Conservation (phyloP, 2,329 filamentous ascomycete species). For the Fusarium poae region DNA sequence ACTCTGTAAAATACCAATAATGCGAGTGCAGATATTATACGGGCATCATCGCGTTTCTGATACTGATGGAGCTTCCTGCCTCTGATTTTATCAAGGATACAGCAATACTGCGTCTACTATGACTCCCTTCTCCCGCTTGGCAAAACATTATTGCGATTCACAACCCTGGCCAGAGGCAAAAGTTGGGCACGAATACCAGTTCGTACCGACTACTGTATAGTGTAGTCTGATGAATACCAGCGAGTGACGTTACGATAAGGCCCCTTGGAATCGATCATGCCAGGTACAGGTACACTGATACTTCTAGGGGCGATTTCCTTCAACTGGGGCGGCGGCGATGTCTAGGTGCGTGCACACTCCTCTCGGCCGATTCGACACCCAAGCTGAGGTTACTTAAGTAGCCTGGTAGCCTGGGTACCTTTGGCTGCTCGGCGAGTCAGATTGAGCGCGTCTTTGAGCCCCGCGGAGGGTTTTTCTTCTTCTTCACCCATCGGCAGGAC, state of each 20-base stretch:
- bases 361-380: conserved; percentile 42
- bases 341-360: conserved; percentile 27
- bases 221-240: conserved; percentile 11
- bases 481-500: conserved; percentile 15
- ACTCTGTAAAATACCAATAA: background rate
- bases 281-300: conserved; percentile 22
- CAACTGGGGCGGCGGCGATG: conserved; percentile 8
- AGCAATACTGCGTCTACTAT: background rate
- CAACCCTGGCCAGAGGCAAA: conserved; percentile 34
- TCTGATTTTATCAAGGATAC: background rate
- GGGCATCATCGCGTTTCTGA: background rate
- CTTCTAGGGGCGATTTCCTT: conserved; percentile 14
- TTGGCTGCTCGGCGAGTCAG: conserved; percentile 43
- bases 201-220: conserved; percentile 5
- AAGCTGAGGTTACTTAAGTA: conserved; percentile 31
- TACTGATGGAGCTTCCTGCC: background rate
- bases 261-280: conserved; percentile 16
- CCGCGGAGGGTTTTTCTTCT: conserved; percentile 11
- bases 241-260: conserved; percentile 38
- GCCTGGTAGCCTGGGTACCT: conserved; percentile 22
- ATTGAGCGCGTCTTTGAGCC: conserved; percentile 48
- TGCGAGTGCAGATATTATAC: background rate
- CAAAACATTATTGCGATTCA: conserved; percentile 17
- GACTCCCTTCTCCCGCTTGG: conserved; percentile 17
- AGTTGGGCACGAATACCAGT: conserved; percentile 41